Evolutionary conservation across 441 rosid genomes (phyloP).

Genomic region (Omphalea diandra): DNA sequence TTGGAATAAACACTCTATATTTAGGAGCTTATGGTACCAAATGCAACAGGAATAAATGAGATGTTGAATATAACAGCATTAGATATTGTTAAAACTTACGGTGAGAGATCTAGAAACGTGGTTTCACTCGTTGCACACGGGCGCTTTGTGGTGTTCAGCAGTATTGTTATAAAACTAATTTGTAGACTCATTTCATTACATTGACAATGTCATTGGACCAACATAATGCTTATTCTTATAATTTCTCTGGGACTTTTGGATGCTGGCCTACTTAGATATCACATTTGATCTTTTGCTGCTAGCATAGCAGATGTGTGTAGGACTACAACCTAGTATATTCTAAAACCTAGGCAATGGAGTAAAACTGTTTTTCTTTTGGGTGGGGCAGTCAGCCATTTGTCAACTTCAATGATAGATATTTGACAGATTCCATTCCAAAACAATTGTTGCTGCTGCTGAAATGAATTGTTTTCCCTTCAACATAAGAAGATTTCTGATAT

Average conservation of each 20-base stretch:
- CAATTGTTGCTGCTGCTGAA: not conserved
- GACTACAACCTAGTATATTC: too few species aligned
- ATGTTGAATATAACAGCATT: not conserved
- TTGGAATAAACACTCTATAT: too few species aligned
- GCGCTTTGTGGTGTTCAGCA: not conserved
- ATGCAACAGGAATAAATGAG: not conserved
- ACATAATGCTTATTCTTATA: too few species aligned
- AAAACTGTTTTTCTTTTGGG: too few species aligned
- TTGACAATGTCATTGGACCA: not conserved
- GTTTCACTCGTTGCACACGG: not conserved
- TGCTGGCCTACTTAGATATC: too few species aligned
- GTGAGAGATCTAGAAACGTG: not conserved
- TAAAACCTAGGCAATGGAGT: too few species aligned
- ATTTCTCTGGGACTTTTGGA: not conserved
- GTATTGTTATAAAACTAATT: not conserved
- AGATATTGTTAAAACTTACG: not conserved
- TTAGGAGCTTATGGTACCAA: too few species aligned
- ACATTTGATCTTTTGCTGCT: too few species aligned
- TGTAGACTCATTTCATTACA: not conserved
- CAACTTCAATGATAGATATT: not conserved
- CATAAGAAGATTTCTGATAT: not conserved
- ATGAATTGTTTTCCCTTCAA: not conserved
- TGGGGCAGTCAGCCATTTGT: not conserved
- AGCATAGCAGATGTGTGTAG: too few species aligned
- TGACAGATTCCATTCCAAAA: not conserved